Base-by-base conservation (phyloP, 805 yeast species). In the Osmozyma mogii region DNA sequence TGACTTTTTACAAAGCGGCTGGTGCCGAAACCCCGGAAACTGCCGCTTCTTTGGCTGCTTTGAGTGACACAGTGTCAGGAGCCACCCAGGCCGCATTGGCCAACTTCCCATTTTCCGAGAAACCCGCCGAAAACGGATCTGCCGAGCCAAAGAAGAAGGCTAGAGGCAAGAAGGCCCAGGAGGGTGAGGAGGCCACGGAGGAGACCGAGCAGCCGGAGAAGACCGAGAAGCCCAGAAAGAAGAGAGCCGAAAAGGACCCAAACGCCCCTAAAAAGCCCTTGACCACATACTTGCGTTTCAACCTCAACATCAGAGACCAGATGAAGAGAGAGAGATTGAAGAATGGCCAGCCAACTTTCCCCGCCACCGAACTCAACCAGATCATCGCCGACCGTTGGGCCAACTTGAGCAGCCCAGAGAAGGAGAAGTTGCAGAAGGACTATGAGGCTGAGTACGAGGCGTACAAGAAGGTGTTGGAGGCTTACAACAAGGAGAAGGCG, bases 191-290 rank as follows among this genome's bases (percentile, higher is more conserved):
- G 20, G 20, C 20, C 20, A 17, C 7, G 20, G 20, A 7, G 20
- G 9, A 17, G 20, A 17, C 20, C 20, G 20, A 17, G 20, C 34
- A 36, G 31, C 18, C 34, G 21, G 37, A 38, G 35, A 42, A 44
- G 24, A n/a, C 34, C 10, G 32, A 33, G 22, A 36, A 38, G 27
- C 30, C 28, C 15, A 19, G 23, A 15, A 23, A 28, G 24, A 27
- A 28, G 23, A 22, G 28, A 17, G 5, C 28, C 31, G 32, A 28
- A 19, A 25, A 29, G 27, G 5, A 15, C 21, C 14, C 17, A 13
- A 20, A 27, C 12, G 96, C 95, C 25, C 98, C 98, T 36, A 85
- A 84, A 68, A 87, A 87, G 49, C 97, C 98, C 10, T 65, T 84
- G 49, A 87, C 96, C 14, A 81, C 84, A 25, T 88, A 77, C 62